These are phyloP conservation scores for Cryptosporidium tyzzeri DNA, from an alignment of 169 alveolate species.

Conservation along the genomic window DNA sequence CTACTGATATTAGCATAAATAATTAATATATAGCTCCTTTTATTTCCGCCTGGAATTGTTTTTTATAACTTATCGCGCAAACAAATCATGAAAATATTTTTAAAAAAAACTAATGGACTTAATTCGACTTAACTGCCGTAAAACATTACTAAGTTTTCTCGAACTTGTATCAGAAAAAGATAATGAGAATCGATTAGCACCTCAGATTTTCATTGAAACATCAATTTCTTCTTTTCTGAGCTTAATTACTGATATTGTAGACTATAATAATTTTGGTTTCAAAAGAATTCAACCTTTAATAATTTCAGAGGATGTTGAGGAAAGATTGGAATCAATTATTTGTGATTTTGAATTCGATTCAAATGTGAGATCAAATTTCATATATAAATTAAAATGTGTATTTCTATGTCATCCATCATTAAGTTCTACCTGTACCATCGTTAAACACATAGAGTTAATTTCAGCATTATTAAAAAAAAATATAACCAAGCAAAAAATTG, in stretches of 20 bases:
- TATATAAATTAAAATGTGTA: constrained; percentile 13
- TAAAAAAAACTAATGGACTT: constrained; percentile 35
- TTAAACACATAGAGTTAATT: constrained; percentile 42
- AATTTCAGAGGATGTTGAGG: constrained; percentile 21
- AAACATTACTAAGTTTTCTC: constrained; percentile 32
- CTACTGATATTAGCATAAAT: neutral
- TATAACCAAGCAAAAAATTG: constrained; percentile 5
- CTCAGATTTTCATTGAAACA: constrained; percentile 59
- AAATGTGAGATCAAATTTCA: neutral
- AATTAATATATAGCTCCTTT: neutral
- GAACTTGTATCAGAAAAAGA: constrained; percentile 12
- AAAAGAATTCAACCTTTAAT: constrained; percentile 41
- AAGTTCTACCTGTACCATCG: constrained; percentile 38
- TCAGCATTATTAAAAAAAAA: constrained; percentile 1
- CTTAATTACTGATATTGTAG: constrained; percentile 52
- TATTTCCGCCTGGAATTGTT: constrained; percentile 8
- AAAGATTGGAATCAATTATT: constrained; percentile 43
- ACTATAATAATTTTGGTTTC: constrained; percentile 61
- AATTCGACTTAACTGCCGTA: constrained; percentile 61
- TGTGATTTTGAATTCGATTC: constrained; percentile 34
- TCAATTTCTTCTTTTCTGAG: constrained; percentile 64
- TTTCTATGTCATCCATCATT: constrained; percentile 64
- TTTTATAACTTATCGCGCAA: constrained; percentile 4
- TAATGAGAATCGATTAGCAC: constrained; percentile 13
- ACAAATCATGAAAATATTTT: neutral